Evolutionary conservation across 495 filamentous ascomycete species (phyloP).

Genomic region (Xylaria nigripes): DNA sequence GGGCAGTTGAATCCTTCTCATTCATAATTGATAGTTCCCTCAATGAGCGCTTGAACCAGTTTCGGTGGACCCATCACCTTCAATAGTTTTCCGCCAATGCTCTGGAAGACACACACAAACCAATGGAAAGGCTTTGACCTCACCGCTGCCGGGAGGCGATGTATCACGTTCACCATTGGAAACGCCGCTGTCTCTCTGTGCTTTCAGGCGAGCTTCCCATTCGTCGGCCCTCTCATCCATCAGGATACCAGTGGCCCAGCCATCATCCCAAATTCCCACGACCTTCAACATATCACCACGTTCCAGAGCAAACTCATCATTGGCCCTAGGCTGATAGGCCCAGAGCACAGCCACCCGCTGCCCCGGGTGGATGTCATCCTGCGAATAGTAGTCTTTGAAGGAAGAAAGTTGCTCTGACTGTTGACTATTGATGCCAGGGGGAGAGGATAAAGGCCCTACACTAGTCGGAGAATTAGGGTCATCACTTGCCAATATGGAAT

Average conservation of each 20-base stretch:
- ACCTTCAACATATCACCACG: conserved; percentile 98
- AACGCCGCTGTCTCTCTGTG: conserved; percentile 86
- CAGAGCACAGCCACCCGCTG: conserved; percentile 88
- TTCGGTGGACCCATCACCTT: conserved; percentile 64
- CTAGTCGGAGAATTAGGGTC: conserved; percentile 71
- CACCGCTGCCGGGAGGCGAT: conserved; percentile 64
- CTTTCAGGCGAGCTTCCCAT: conserved; percentile 65
- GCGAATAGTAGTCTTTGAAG: conserved; percentile 98
- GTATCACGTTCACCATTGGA: conserved; percentile 59
- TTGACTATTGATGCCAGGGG: conserved; percentile 71
- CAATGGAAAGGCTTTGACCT: conserved; percentile 96
- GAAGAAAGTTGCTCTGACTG: conserved; percentile 90
- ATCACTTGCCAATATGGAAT: conserved; percentile 61
- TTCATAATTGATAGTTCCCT: conserved; percentile 25
- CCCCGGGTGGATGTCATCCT: conserved; percentile 87
- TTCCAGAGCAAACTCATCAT: conserved; percentile 89
- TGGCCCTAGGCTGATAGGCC: conserved; percentile 91
- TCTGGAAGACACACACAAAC: conserved; percentile 97
- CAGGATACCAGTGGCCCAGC: conserved; percentile 92
- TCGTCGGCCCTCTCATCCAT: conserved; percentile 80
- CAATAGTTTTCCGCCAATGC: conserved; percentile 95
- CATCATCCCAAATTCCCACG: conserved; percentile 98
- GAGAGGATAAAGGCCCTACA: conserved; percentile 70
- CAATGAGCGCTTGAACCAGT: conserved; percentile 42
- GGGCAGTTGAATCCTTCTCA: neutral